A percentile compares a stretch with the other conserved stretches of the same genome.
These are phyloP conservation scores for Arthrobotrys pseudoclavata DNA, from an alignment of 2,329 filamentous ascomycete genomes.

Conservation along the genomic window DNA sequence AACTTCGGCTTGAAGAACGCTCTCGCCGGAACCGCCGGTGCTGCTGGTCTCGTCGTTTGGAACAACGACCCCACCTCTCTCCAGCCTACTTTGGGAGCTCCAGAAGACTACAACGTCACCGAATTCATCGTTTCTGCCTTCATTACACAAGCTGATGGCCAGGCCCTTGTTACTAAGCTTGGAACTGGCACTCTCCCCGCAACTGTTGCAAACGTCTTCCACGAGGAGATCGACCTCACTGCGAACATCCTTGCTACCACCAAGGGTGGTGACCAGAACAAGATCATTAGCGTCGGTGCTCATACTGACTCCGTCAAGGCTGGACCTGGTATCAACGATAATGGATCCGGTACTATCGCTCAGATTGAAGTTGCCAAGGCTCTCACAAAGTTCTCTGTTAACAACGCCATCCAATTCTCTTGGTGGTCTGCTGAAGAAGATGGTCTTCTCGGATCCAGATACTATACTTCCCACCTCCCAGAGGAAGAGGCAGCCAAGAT, in stretches of 20 bases:
- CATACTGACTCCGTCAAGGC: slow-evolving; percentile 75
- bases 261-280: slow-evolving; percentile 72
- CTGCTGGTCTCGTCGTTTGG: slow-evolving; percentile 66
- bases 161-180: slow-evolving; percentile 53
- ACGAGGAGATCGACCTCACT: slow-evolving; percentile 69
- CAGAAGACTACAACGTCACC: slow-evolving; percentile 65
- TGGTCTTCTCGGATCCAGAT: slow-evolving; percentile 73
- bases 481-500: slow-evolving; percentile 72
- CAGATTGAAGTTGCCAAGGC: slow-evolving; percentile 73
- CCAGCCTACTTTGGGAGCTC: slow-evolving; percentile 65
- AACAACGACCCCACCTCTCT: slow-evolving; percentile 45
- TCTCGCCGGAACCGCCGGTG: slow-evolving; percentile 72
- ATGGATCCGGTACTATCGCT: slow-evolving; percentile 74
- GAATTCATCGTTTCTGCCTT: slow-evolving; percentile 59
- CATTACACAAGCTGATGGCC: slow-evolving; percentile 60
- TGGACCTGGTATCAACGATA: slow-evolving; percentile 77
- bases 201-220: slow-evolving; percentile 67
- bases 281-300: slow-evolving; percentile 73
- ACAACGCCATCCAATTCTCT: slow-evolving; percentile 74
- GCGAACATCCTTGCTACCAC: slow-evolving; percentile 74
- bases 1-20: slow-evolving; percentile 73
- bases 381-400: slow-evolving; percentile 72
- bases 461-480: slow-evolving; percentile 71
- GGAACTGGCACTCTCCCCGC: slow-evolving; percentile 63
- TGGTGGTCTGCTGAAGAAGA: slow-evolving; percentile 74